Base-by-base conservation (phyloP, 2,329 filamentous ascomycete genomes). In the Penicillium occitanis region DNA sequence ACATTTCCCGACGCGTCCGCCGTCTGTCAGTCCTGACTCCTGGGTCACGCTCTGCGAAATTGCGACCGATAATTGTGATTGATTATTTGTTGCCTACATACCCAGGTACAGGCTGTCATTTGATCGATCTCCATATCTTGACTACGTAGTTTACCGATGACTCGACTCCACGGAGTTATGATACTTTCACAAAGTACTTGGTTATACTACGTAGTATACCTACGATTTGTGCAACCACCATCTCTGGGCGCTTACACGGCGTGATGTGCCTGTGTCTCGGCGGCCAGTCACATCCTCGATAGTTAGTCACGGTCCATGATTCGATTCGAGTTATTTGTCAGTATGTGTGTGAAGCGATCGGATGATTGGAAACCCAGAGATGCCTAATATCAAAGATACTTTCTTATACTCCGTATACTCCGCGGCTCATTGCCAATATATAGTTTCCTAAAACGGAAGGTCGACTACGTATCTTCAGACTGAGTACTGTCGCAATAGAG, bases 391-490 rank as follows among this genome's bases (percentile, higher is more conserved):
- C 25, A 14, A n/a, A 5, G n/a, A 35, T 35, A 35, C 33, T 35
- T 35, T 53, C 51, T 37, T 28, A 25, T 48, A 25, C 46, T 51
- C 25, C 25, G 14, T 57, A 25, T 57, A 55, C 51, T 57, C 51
- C 51, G 33, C 28, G 30, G 28, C n/a, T 25, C 51, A 37, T 7
- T 48, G 5, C 4, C 11, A 6, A 35, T 57, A 22, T 19, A 22
- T 19, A 30, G 10, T 37, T 57, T n/a, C 51, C 51, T 57, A 57
- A 57, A 57, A 57, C n/a, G 51, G 51, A 19, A 57, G 19, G 30
- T 57, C 30, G 51, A 57, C 51, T 22, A 55, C 30, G 25, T 30
- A 22, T 48, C 44, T 8, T 51, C 25, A 17, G 14, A 30, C 25
- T 51, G 25, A 2, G 46, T 50, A 14, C 46, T 25, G 30, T 13